Conservation (phyloP, 306 rosid genomes). For the Lithocarpus polystachyus region DNA sequence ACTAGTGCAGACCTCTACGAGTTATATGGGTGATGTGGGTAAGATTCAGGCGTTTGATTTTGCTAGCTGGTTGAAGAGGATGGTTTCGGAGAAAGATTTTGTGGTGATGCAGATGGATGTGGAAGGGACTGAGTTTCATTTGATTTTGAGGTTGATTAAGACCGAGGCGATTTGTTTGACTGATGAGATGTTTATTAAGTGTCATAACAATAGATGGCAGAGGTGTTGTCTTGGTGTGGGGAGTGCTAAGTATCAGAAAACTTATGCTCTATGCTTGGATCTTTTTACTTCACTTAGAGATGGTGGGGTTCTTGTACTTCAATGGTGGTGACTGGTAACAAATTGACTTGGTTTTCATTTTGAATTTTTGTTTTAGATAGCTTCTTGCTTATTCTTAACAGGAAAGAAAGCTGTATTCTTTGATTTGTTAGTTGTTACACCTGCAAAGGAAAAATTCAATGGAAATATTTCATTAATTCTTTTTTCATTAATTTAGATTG, state of each 20-base stretch:
- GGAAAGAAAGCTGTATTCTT: neutral
- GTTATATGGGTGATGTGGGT: conserved; percentile 46
- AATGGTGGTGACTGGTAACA: conserved; percentile 48
- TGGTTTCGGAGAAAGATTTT: conserved; percentile 36
- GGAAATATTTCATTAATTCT: neutral
- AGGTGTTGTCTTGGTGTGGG: conserved; percentile 55
- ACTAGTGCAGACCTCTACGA: conserved; percentile 41
- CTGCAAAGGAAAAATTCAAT: conserved; percentile 4
- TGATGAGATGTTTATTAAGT: conserved; percentile 63
- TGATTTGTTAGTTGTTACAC: conserved; percentile 7
- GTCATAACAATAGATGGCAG: conserved; percentile 63
- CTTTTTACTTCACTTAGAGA: conserved; percentile 45
- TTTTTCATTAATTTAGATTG: neutral
- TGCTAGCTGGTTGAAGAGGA: conserved; percentile 46
- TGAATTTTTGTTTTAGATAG: conserved; percentile 6
- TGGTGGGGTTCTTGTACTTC: conserved; percentile 68
- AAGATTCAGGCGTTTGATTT: conserved; percentile 58
- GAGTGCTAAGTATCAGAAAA: conserved; percentile 47
- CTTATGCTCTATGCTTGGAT: conserved; percentile 48
- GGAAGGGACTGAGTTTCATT: conserved; percentile 62
- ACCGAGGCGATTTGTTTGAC: conserved; percentile 60
- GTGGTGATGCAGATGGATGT: conserved; percentile 72
- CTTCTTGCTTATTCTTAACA: conserved; percentile 8
- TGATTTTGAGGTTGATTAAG: conserved; percentile 59
- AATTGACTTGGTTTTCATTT: neutral